Base-by-base conservation (phyloP, 2,329 filamentous ascomycete genomes). In the Cryphonectria carpinicola region DNA sequence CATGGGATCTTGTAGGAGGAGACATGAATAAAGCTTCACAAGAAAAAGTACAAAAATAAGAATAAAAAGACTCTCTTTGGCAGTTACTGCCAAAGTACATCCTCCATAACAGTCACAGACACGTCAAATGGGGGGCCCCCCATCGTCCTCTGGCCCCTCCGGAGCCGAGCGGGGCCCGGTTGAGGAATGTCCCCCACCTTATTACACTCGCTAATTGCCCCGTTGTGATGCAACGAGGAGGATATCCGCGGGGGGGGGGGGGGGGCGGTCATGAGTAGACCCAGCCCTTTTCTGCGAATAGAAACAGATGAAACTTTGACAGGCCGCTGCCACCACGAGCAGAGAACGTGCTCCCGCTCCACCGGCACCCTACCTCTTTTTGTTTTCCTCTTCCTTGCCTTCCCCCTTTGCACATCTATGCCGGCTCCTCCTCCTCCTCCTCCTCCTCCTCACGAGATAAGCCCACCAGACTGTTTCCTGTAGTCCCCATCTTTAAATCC, bases 301-400 rank as follows among this genome's bases (percentile, higher is more conserved):
- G 58, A 61, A 61, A 17, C 58, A 61, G 32, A 61, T 61, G 58
- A 61, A 61, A 61, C 58, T 39, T 39, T 39, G 32, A 61, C 58
- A 19, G 58, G 32, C 32, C 32, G 58, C 58, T 19, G 58, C 19
- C 22, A 28, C 56, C 32, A 37, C 32, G n/a, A 19, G 25, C n/a
- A 52, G 8, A 11, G n/a, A 17, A 39, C 37, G 37, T 39, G 37
- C 37, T 39, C n/a, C 13, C 52, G 4, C 25, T 19, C 58, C 28
- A 39, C 37, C 10, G 37, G 6, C 37, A 63, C 7, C n/a, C 13
- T 11, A 25, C 37, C 22, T 25, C 5, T 25, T 25, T 14, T 39
- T 37, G 3, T 35, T 37, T 25, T 60, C 22, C 35, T 60, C 6
- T 60, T 60, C 35, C 13, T 32, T 58, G n/a, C 14, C 58, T 35